Conservation (phyloP, 129 eudicot species). For the Mikania micrantha region DNA sequence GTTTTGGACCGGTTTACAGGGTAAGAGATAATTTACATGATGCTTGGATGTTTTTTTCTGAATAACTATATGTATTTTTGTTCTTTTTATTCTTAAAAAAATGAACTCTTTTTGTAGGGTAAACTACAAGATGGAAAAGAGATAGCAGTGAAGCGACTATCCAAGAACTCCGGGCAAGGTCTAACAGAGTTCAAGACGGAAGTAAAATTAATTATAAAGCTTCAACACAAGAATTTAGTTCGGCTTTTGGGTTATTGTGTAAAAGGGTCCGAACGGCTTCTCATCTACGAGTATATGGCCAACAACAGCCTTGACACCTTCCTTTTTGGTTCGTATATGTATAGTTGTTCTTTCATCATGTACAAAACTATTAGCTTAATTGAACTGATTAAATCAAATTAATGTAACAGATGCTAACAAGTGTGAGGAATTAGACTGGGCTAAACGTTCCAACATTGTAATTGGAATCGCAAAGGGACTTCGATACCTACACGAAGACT, state of each 20-base stretch:
- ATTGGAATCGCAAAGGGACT: constrained; percentile 50
- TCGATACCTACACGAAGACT: constrained; percentile 51
- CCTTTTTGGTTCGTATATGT: constrained; percentile 29
- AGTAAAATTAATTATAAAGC: constrained; percentile 33
- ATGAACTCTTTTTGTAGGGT: neutral
- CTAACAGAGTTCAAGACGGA: constrained; percentile 45
- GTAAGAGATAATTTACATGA: constrained; percentile 8
- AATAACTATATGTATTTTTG: neutral
- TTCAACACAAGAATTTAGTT: constrained; percentile 44
- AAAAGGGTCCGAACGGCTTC: constrained; percentile 44
- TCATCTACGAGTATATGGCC: constrained; percentile 46
- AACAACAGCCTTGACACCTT: constrained; percentile 45
- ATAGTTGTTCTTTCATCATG: neutral
- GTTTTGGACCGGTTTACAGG: constrained; percentile 51
- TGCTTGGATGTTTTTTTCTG: neutral
- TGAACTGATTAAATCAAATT: neutral
- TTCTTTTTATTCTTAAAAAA: neutral
- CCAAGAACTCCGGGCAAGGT: constrained; percentile 49
- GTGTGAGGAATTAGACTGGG: constrained; percentile 35
- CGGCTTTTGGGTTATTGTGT: constrained; percentile 38
- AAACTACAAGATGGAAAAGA: constrained; percentile 32
- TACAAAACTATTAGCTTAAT: neutral
- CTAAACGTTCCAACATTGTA: constrained; percentile 37
- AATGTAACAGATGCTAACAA: constrained; percentile 31
- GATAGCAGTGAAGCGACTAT: constrained; percentile 45